Percentiles rank a stretch among this genome's conserved stretches.
Conservation (phyloP, 495 filamentous ascomycete species). For the Cairneyella variabilis region DNA sequence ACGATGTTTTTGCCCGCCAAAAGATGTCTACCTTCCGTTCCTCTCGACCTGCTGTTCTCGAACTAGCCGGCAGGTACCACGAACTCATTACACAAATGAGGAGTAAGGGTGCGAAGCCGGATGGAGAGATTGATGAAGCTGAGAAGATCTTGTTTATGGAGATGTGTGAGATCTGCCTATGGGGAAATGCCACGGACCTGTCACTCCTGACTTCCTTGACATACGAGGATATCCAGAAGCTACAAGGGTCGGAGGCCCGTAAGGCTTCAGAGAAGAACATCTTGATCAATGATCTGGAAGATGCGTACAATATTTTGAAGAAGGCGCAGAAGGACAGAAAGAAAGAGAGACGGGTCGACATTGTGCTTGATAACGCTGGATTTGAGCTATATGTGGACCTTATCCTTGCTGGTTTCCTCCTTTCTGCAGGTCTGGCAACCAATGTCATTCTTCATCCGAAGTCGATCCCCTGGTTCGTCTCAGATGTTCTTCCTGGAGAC, state of each 20-base stretch:
- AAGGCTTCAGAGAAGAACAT: constrained; percentile 86
- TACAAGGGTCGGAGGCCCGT: constrained; percentile 83
- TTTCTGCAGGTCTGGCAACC: constrained; percentile 78
- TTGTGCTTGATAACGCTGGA: constrained; percentile 92
- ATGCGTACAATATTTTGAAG: constrained; percentile 67
- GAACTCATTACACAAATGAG: constrained; percentile 57
- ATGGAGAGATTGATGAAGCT: constrained; percentile 52
- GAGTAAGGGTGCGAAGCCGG: constrained; percentile 23
- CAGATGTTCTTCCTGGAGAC: constrained; percentile 83
- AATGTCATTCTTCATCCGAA: constrained; percentile 90
- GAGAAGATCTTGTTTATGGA: constrained; percentile 79
- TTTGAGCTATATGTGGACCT: constrained; percentile 96
- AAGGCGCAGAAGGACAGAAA: constrained; percentile 58
- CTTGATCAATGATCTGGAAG: constrained; percentile 73
- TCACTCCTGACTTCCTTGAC: constrained; percentile 85
- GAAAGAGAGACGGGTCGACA: constrained; percentile 69
- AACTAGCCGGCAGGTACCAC: constrained; percentile 72
- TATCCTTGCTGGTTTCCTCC: constrained; percentile 82
- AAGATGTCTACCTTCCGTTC: constrained; percentile 93
- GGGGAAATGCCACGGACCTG: constrained; percentile 96
- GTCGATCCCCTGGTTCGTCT: constrained; percentile 95
- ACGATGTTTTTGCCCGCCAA: constrained; percentile 88
- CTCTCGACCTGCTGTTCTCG: constrained; percentile 85
- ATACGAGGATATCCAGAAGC: constrained; percentile 93
- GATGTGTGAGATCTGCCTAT: constrained; percentile 95